Base-by-base conservation (phyloP, 2,329 filamentous ascomycete species). In the Pestalotiopsis sp. region DNA sequence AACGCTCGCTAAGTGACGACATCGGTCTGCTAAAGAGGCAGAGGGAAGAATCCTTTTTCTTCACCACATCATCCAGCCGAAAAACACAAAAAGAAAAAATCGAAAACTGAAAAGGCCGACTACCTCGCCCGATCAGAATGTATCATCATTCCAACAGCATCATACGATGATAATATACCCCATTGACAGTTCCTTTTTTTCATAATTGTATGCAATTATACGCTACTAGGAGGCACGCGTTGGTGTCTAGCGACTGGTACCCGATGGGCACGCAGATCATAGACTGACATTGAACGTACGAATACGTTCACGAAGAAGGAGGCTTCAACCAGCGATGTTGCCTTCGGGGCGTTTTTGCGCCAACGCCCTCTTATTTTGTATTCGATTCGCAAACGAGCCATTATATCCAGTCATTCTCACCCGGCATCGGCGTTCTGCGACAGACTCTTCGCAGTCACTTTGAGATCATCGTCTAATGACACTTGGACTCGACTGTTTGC, bases 1-100 rank as follows among this genome's bases (percentile, higher is more conserved):
- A 86, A 87, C 79, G 27, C 27, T 31, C 82, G 76, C 68, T 83
- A 79, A 72, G 64, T 36, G 36, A 58, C 36, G 39, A 62, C 63
- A 63, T 68, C 36, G 17, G 17, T 55, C 66, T 69, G 6, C 27
- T 31, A 7, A 31, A 31, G 27, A 31, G 27, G 6, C 27, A 31
- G 60, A 61, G 55, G 20, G 65, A 67, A 65, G 68, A 64, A 69
- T 20, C 25, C 36, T 6, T 65, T 52, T 7, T 36, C 57, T 45
- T 62, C 65, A n/a, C 57, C 31, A 17, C 57, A 49, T 11, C n/a
- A 1, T 27, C 17, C n/a, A 7, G 38, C 17, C 6, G 17, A 52
- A n/a, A 52, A 52, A n/a, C 45, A 31, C 6, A 7, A 31, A 31
- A 31, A 31, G 4, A 31, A 31, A 31, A 31, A 1, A 7, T 1